phyloP scores from a whole-genome alignment of 306 rosid species.

The Acacia melanoxylon region DNA sequence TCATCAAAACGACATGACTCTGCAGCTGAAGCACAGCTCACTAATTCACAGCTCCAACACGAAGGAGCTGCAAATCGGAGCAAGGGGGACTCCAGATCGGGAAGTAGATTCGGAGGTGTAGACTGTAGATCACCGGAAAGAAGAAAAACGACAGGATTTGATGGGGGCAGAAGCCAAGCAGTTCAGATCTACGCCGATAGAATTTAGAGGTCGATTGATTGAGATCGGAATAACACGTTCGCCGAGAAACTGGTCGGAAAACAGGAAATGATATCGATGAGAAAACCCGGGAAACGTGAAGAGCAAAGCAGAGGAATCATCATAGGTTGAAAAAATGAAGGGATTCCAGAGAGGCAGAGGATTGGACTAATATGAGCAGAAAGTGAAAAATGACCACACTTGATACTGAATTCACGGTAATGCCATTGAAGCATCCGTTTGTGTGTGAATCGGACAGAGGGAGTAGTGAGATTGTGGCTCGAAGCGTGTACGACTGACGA shows the following conservation, averaged over 20 bases:
- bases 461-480: not conserved
- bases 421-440: not conserved
- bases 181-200: not conserved
- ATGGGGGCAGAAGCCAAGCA: not conserved
- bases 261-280: not conserved
- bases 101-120: not conserved
- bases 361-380: not conserved
- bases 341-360: not conserved
- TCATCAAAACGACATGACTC: not conserved
- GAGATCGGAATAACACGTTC: not conserved
- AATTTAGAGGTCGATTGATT: not conserved
- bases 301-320: not conserved
- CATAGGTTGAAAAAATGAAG: not conserved
- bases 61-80: constrained; percentile 16
- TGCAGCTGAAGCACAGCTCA: not conserved
- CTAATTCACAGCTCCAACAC: not conserved
- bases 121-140: not conserved
- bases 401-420: not conserved
- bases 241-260: not conserved
- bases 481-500: not conserved
- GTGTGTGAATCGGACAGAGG: not conserved
- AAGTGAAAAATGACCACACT: not conserved
- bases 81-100: not conserved
- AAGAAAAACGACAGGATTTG: not conserved
- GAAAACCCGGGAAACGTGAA: not conserved